Evolutionary conservation across 805 yeast genomes (phyloP), one percentile per base, ranked within the genome.

Genomic region (Hanseniaspora pseudoguilliermondii): DNA sequence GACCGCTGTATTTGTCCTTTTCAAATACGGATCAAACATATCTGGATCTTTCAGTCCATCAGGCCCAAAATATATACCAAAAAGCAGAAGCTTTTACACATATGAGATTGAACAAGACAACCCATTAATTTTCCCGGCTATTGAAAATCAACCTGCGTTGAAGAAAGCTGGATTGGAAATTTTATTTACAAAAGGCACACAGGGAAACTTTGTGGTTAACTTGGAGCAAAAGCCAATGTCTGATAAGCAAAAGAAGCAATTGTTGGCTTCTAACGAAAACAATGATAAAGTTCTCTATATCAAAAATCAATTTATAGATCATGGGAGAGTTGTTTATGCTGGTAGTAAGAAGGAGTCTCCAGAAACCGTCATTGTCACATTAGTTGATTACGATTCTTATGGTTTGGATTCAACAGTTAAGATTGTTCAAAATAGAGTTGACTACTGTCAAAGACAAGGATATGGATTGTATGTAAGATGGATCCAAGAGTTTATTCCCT

Each of bases 381-480:
- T 85, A 2, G 71, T 90, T 32, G 95, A 89, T 70, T 85, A 80
- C 62, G 86, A 84, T 53, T 78, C 75, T 55, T 80, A 80, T 62
- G 79, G 81, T 34, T 65, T 77, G 41, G 76, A 77, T 21, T 79
- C 82, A 36, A 72, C 88, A 47, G 79, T 82, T 18, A 78, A 78
- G 55, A 74, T 90, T 55, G 84, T 88, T 20, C 95, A 88, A 66
- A 89, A 89, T 67, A 78, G 97, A 64, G 84, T 86, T 32, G 90
- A 88, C 66, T 91, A 90, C 66, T 95, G 95, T 6, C 86, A 83
- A 67, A 73, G 73, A 13, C 89, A 87, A 64, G 78, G 79, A 40
- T 91, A 83, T 67, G 97, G 96, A 35, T 70, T 88, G 29, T 91
- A 88, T 64, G 79, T 86, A 25, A 78, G 96, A 58, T 89, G 91